Evolutionary conservation across 345 rosid species (phyloP).

Genomic region (Boechera stricta): DNA sequence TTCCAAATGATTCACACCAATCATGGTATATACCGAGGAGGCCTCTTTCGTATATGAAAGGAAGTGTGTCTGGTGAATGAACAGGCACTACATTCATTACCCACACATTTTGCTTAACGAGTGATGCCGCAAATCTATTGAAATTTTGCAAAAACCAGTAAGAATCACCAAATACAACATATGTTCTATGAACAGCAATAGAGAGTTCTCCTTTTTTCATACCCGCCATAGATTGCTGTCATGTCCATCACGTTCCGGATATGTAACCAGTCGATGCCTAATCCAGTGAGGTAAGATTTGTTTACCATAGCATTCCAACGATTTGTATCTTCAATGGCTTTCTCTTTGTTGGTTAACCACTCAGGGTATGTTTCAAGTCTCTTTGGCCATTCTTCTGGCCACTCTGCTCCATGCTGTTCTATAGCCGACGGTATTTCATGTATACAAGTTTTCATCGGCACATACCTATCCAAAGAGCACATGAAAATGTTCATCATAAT

Average conservation of each 20-base stretch:
- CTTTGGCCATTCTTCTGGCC: slow-evolving; percentile 99
- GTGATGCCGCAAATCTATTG: slow-evolving; percentile 88
- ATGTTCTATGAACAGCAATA: neutral
- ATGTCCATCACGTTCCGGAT: slow-evolving; percentile 91
- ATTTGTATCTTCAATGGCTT: slow-evolving; percentile 57
- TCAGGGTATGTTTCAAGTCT: slow-evolving; percentile 95
- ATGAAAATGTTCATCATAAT: neutral
- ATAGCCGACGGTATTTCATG: slow-evolving; percentile 78
- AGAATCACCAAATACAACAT: neutral
- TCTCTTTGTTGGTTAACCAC: slow-evolving; percentile 79
- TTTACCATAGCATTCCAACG: slow-evolving; percentile 83
- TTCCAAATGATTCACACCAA: slow-evolving; percentile 93
- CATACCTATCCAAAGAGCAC: slow-evolving; percentile 60
- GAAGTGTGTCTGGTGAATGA: slow-evolving; percentile 93
- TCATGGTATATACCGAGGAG: slow-evolving; percentile 87
- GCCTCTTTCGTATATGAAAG: slow-evolving; percentile 82
- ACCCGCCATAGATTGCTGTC: slow-evolving; percentile 98
- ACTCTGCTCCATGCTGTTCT: slow-evolving; percentile 90
- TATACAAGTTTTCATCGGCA: slow-evolving; percentile 77
- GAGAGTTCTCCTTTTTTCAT: slow-evolving; percentile 35
- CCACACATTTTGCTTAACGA: slow-evolving; percentile 77
- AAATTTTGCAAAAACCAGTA: neutral
- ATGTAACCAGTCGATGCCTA: slow-evolving; percentile 88
- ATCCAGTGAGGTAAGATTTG: slow-evolving; percentile 81
- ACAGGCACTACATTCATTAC: slow-evolving; percentile 93